phyloP scores from a whole-genome alignment of 306 rosid species.

The Erythrophleum fordii region DNA sequence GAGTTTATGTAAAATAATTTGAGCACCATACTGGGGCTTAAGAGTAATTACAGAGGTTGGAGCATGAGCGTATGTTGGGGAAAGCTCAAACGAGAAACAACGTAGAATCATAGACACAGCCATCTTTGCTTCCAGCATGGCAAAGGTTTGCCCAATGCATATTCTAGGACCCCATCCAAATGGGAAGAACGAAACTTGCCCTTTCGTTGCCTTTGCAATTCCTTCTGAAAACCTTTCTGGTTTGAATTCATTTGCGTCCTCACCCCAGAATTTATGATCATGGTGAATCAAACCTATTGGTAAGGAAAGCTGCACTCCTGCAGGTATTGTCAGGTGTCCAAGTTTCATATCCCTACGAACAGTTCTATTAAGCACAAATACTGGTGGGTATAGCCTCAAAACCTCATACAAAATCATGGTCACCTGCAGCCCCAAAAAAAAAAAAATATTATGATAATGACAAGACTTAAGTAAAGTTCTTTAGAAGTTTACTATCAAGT shows the following conservation, averaged over 20 bases:
- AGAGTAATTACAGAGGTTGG: constrained; percentile 16
- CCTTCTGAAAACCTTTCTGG: constrained; percentile 70
- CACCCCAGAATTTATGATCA: constrained; percentile 59
- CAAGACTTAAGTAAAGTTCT: neutral
- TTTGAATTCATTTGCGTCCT: constrained; percentile 57
- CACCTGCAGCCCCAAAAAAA: constrained; percentile 37
- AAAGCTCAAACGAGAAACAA: constrained; percentile 53
- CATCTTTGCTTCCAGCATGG: constrained; percentile 47
- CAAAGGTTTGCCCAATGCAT: constrained; percentile 65
- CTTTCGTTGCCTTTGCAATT: constrained; percentile 55
- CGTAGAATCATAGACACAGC: constrained; percentile 47
- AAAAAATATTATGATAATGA: neutral
- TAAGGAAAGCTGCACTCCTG: constrained; percentile 42
- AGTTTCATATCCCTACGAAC: constrained; percentile 39
- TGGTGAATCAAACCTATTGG: constrained; percentile 50
- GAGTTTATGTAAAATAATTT: constrained; percentile 39
- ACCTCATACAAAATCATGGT: constrained; percentile 61
- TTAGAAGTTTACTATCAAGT: neutral
- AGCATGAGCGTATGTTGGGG: constrained; percentile 48
- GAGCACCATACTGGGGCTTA: constrained; percentile 50
- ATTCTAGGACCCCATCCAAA: constrained; percentile 72
- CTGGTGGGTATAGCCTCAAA: constrained; percentile 59
- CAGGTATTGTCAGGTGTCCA: constrained; percentile 48
- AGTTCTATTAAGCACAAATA: neutral
- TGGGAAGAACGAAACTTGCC: constrained; percentile 48